Conservation (phyloP, 2,329 filamentous ascomycete genomes). For the Epichloe sylvatica region DNA sequence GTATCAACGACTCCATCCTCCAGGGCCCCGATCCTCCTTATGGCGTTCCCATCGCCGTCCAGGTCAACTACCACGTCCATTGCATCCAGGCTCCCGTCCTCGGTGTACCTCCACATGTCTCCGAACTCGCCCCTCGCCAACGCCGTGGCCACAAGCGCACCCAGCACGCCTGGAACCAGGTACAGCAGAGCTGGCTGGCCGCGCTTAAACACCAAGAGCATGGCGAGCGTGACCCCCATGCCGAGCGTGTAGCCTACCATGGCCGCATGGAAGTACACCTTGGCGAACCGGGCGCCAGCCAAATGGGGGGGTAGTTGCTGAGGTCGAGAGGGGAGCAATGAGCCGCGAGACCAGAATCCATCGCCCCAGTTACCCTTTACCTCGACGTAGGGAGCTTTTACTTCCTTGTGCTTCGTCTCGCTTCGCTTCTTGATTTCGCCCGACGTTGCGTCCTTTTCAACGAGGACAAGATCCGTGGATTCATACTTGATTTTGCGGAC, state of each 20-base stretch:
- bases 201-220: constrained; percentile 65
- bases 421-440: constrained; percentile 22
- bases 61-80: constrained; percentile 42
- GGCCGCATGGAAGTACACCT: constrained; percentile 72
- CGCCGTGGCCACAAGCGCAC: constrained; percentile 62
- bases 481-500: constrained; percentile 45
- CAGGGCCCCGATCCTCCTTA: constrained; percentile 26
- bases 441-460: constrained; percentile 20
- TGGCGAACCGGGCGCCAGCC: constrained; percentile 48
- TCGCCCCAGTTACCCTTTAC: constrained; percentile 71
- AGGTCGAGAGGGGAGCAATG: constrained; percentile 13
- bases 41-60: constrained; percentile 32
- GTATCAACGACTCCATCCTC: constrained; percentile 24
- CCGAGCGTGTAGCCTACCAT: constrained; percentile 64
- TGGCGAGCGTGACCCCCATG: constrained; percentile 60
- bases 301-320: constrained; percentile 17
- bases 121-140: constrained; percentile 54
- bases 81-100: constrained; percentile 47
- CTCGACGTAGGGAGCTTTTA: constrained; percentile 39
- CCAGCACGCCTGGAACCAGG: constrained; percentile 73
- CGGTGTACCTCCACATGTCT: constrained; percentile 70
- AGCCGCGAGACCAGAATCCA: constrained; percentile 53
- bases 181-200: constrained; percentile 87
- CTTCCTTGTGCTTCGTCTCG: constrained; percentile 28
- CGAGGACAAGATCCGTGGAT: constrained; percentile 18